Base-by-base conservation (phyloP, 768 basidiomycete genomes). In the Boletus speciosus region DNA sequence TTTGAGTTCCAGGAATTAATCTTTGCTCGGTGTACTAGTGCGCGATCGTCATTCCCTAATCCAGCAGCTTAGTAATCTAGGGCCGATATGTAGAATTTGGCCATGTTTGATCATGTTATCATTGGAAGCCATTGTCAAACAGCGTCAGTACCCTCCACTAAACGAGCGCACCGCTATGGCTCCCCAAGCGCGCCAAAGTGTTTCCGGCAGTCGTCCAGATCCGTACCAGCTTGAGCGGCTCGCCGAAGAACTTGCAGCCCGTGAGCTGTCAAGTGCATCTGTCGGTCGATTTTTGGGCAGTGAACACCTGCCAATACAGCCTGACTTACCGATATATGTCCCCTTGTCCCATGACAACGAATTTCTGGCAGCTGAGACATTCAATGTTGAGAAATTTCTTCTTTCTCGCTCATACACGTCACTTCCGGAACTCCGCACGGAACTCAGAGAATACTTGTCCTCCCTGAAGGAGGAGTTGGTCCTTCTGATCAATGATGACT, bases 401-500 rank as follows among this genome's bases (percentile, higher is more conserved):
- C 81, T 94, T 40, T 91, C 91, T 12, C 83, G 95, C 43, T 78
- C 88, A 29, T 85, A 91, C 61, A 88, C 88, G 0, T 90, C 93
- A 10, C 79, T 97, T 19, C 85, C 88, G 31, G 96, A 98, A 69
- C 77, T 98, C 32, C 86, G 94, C 49, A 72, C 82, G 4, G 95
- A 99, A 67, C 76, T 99, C 21, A 81, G 93, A 32, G 85, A 92
- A 49, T 98, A 98, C 68, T 77, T 93, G 55, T 81, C 83, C 0
- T 75, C 79, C 10, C 73, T 99, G 58, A 93, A 96, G 70, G 92
- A 95, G 68, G 96, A 97, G 68, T 80, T 99, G 35, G 93, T 98
- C 31, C 85, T 85, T 64, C 83, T 98, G 64, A 97, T 98, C 68
- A 98, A 99, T 71, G 88, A 93, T 62, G 97, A 98, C 73, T 99